Conservation (phyloP, 768 basidiomycete species). For the Hydnomerulius pinastri region DNA sequence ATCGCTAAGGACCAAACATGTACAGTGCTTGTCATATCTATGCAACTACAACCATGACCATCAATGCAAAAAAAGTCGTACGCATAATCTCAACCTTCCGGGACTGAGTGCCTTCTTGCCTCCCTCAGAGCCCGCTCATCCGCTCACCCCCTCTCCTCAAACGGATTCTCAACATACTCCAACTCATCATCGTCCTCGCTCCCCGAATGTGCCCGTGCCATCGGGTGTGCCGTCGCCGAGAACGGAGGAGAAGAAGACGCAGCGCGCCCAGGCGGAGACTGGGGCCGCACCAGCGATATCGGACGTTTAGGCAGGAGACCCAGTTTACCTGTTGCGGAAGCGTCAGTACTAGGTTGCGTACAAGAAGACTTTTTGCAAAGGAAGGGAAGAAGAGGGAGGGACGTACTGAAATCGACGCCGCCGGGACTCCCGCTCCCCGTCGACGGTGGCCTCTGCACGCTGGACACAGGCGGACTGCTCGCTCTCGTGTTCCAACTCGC, state of each 20-base stretch:
- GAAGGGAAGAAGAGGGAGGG: too few species aligned
- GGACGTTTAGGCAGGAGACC: slow-evolving; percentile 76
- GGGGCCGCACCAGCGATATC: slow-evolving; percentile 51
- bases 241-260: too few species aligned
- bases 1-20: too few species aligned
- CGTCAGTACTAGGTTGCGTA: too few species aligned
- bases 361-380: too few species aligned
- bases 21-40: too few species aligned
- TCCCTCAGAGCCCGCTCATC: too few species aligned
- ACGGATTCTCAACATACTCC: slow-evolving; percentile 76
- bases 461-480: background rate
- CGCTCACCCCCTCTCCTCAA: slow-evolving; percentile 49
- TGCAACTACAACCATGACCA: too few species aligned
- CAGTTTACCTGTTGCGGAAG: slow-evolving; percentile 50
- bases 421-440: slow-evolving; percentile 19
- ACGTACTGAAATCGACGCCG: slow-evolving; percentile 36
- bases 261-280: slow-evolving; percentile 28
- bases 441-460: slow-evolving; percentile 22
- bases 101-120: too few species aligned
- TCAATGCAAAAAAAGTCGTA: too few species aligned
- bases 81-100: too few species aligned
- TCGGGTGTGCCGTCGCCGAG: slow-evolving; percentile 4
- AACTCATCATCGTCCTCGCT: slow-evolving; percentile 53
- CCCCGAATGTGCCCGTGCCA: slow-evolving; percentile 11
- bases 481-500: too few species aligned